These are phyloP conservation scores for Glaciozyma martinii DNA, from an alignment of 768 basidiomycete species.

Conservation along the genomic window DNA sequence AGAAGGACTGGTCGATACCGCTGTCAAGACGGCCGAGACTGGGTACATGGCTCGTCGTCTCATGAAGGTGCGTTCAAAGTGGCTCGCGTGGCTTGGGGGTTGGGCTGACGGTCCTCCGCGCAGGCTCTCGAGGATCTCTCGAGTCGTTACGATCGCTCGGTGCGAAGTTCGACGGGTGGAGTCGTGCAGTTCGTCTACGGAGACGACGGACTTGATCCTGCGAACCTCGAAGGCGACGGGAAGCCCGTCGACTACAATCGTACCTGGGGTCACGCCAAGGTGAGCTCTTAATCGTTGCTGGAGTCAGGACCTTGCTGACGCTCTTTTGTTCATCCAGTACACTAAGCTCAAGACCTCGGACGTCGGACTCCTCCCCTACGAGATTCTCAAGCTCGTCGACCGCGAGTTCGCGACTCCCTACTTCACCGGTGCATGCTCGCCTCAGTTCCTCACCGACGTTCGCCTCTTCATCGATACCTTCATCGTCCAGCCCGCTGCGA, in stretches of 20 bases:
- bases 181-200: slow-evolving; percentile 96
- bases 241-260: slow-evolving; percentile 83
- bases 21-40: slow-evolving; percentile 98
- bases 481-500: slow-evolving; percentile 58
- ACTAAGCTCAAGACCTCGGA: slow-evolving; percentile 50
- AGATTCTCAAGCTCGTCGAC: slow-evolving; percentile 66
- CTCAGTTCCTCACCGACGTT: slow-evolving; percentile 59
- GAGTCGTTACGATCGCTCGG: slow-evolving; percentile 89
- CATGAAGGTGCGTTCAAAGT: slow-evolving; percentile 63
- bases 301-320: not conserved
- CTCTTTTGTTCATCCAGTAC: slow-evolving; percentile 46
- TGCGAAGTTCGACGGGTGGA: slow-evolving; percentile 86
- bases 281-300: slow-evolving; percentile 27
- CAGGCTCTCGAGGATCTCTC: slow-evolving; percentile 86
- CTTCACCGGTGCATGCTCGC: slow-evolving; percentile 62
- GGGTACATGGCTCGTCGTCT: slow-evolving; percentile 98
- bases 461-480: slow-evolving; percentile 59
- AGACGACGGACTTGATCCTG: slow-evolving; percentile 94
- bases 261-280: slow-evolving; percentile 71
- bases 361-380: slow-evolving; percentile 68
- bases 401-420: slow-evolving; percentile 34
- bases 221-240: slow-evolving; percentile 88
- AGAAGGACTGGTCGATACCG: slow-evolving; percentile 97
- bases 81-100: not conserved
- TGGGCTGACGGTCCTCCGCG: not conserved